A percentile compares a stretch with the other conserved stretches of the same genome.
Evolutionary conservation across 345 rosid species (phyloP).

Genomic region (Carallia brachiata): DNA sequence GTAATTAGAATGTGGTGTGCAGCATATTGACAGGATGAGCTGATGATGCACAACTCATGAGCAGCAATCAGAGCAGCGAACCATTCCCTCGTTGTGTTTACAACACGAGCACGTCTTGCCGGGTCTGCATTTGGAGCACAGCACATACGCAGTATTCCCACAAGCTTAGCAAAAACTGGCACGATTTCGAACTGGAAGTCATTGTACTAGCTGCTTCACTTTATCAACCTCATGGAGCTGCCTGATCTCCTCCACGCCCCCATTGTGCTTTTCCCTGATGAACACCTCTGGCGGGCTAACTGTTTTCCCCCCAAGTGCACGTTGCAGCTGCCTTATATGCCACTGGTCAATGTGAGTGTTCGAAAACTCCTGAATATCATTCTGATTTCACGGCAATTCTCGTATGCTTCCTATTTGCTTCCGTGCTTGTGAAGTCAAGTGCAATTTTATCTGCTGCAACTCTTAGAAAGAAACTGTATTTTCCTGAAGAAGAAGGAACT

Average conservation of each 20-base stretch:
- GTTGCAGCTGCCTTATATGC: conserved; percentile 33
- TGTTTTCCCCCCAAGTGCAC: conserved; percentile 21
- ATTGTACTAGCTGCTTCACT: conserved; percentile 32
- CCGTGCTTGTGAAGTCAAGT: conserved; percentile 55
- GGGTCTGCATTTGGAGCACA: conserved; percentile 35
- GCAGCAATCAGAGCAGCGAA: too few species aligned
- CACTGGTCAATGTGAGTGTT: conserved; percentile 33
- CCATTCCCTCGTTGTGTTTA: too few species aligned
- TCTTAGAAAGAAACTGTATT: conserved; percentile 6
- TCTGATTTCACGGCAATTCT: conserved; percentile 39
- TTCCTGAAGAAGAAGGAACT: conserved; percentile 17
- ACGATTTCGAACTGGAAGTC: conserved; percentile 30
- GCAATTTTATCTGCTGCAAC: conserved; percentile 43
- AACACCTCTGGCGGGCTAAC: conserved; percentile 39
- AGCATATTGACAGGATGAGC: too few species aligned
- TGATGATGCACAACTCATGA: too few species aligned
- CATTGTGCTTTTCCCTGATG: conserved; percentile 34
- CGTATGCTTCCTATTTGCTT: conserved; percentile 38
- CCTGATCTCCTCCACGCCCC: conserved; percentile 40
- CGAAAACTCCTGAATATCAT: conserved; percentile 37
- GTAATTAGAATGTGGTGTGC: too few species aligned
- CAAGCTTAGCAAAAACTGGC: conserved; percentile 32
- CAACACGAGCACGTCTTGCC: too few species aligned
- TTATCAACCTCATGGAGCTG: conserved; percentile 14
- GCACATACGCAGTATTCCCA: conserved; percentile 44